A percentile compares a stretch with the other conserved stretches of the same genome.
Conservation (phyloP, 2,329 filamentous ascomycete species). For the Fusarium siculi region DNA sequence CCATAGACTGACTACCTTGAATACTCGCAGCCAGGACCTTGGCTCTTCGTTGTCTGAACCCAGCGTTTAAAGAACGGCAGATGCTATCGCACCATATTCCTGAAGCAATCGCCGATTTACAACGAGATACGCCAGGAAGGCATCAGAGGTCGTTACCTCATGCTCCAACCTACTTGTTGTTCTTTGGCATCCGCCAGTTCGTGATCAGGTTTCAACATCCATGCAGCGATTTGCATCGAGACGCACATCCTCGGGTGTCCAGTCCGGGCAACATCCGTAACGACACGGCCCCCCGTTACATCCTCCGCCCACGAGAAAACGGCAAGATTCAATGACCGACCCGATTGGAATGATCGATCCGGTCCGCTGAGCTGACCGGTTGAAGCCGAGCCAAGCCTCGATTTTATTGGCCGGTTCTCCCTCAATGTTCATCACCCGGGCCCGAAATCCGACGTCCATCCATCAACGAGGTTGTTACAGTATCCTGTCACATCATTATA, state of each 20-base stretch:
- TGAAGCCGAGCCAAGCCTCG: conserved; percentile 20
- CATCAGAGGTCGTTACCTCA: background rate
- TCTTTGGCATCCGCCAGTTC: background rate
- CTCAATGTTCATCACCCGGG: conserved; percentile 2
- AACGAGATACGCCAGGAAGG: background rate
- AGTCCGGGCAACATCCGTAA: background rate
- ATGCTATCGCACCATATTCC: background rate
- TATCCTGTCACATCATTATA: background rate
- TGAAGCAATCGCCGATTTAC: background rate
- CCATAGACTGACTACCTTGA: background rate
- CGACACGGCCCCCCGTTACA: background rate
- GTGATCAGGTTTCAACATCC: background rate
- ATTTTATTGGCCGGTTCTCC: conserved; percentile 23
- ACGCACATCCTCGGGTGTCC: background rate
- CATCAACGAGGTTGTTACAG: background rate
- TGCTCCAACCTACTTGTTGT: background rate
- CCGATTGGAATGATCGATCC: conserved; percentile 9
- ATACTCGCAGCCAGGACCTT: background rate
- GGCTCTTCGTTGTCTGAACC: background rate
- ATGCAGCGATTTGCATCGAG: background rate
- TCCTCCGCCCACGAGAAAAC: background rate
- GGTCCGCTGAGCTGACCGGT: conserved; percentile 14
- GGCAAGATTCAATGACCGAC: background rate
- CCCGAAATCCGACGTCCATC: conserved; percentile 14
- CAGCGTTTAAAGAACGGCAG: no score